Evolutionary conservation across 257 asterid species (phyloP), one percentile per base, ranked within the genome.

Genomic region (Solanum megistacrolobum): DNA sequence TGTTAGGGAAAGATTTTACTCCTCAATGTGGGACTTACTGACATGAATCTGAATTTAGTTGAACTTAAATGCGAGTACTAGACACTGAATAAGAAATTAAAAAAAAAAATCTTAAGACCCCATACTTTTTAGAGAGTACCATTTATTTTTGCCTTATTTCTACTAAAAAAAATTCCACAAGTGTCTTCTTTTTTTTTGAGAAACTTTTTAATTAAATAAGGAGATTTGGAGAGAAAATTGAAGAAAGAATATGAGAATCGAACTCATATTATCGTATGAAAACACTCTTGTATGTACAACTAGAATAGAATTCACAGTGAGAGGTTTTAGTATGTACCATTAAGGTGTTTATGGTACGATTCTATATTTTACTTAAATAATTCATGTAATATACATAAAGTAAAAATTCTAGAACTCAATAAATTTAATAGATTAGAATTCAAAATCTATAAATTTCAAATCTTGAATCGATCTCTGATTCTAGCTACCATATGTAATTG

Each of bases 11-110:
- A 52, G 3, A 52, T 52, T 52, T 52, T 0, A 52, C n/a, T 18
- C 1, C 1, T 0, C 4, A 6, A 52, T 6, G 9, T 52, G n/a
- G 1, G 0, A 16, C 0, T 6, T 52, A 6, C 0, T 18, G 4
- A 0, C 9, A 16, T 18, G 9, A 18, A 52, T 52, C 0, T 52
- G 0, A 52, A 52, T 6, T 18, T 18, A 52, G 1, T 52, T 52
- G 4, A 6, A 6, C 9, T 52, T 6, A 2, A 16, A 5, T 52
- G 9, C 1, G 3, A 16, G 23, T 16, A 52, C 1, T 18, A 16
- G 3, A 16, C 9, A 16, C 62, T 1, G 1, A 6, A 16, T 6
- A 6, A 52, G n/a, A 52, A 52, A 52, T 52, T 10, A 4, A 6
- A 52, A 16, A 48, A 29, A 48, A 5, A 16, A 52, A 52, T 2